phyloP scores from a whole-genome alignment of 1,139 yeast genomes.

The Blastobotrys indianensis region DNA sequence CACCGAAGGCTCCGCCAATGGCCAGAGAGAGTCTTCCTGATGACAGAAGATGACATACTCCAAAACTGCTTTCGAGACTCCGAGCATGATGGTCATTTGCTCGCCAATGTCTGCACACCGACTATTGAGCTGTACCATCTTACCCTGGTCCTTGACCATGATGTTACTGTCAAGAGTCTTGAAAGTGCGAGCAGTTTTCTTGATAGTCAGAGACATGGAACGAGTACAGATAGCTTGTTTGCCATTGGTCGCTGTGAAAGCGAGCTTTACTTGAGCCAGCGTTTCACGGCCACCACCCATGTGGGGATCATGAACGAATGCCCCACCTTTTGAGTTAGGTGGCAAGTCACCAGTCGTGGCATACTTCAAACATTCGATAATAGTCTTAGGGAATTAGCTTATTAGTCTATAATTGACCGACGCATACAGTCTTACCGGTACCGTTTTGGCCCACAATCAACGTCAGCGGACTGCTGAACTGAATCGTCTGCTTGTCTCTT shows the following conservation, averaged over 20 bases:
- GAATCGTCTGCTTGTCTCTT: slow-evolving; percentile 74
- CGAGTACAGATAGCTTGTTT: slow-evolving; percentile 81
- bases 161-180: slow-evolving; percentile 89
- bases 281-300: slow-evolving; percentile 64
- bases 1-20: slow-evolving; percentile 75
- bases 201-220: slow-evolving; percentile 65
- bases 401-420: not conserved
- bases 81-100: slow-evolving; percentile 74
- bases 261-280: slow-evolving; percentile 84
- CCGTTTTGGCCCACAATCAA: slow-evolving; percentile 96
- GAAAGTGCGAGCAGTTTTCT: slow-evolving; percentile 62
- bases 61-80: slow-evolving; percentile 80
- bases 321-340: slow-evolving; percentile 94
- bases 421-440: slow-evolving; percentile 80
- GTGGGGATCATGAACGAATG: slow-evolving; percentile 91
- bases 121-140: slow-evolving; percentile 68
- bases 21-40: slow-evolving; percentile 97
- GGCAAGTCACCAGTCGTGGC: slow-evolving; percentile 96
- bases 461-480: slow-evolving; percentile 86
- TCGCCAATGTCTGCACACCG: slow-evolving; percentile 81
- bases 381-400: slow-evolving; percentile 41
- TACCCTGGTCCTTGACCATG: slow-evolving; percentile 41
- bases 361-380: slow-evolving; percentile 88
- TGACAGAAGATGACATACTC: slow-evolving; percentile 96
- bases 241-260: slow-evolving; percentile 69